phyloP scores from a whole-genome alignment of 129 eudicot genomes.

The Sambucus nigra region DNA sequence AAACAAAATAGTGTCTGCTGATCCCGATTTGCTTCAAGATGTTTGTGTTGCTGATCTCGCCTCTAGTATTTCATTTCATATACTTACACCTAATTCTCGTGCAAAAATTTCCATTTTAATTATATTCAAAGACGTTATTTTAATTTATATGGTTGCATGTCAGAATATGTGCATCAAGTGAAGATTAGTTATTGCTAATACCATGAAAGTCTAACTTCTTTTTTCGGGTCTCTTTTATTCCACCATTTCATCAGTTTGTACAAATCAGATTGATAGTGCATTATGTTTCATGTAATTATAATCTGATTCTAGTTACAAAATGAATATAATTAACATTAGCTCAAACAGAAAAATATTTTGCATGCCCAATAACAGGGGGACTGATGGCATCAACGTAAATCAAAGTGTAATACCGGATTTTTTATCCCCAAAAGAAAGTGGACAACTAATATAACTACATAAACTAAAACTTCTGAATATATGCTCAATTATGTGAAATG shows the following conservation, averaged over 20 bases:
- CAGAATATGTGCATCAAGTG: neutral
- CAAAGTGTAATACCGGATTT: too few species aligned
- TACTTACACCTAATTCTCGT: neutral
- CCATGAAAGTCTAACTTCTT: neutral
- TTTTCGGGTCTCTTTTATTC: neutral
- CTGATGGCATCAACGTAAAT: too few species aligned
- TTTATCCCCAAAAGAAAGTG: neutral
- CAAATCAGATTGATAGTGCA: too few species aligned
- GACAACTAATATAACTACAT: neutral
- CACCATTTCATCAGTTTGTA: neutral
- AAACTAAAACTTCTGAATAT: too few species aligned
- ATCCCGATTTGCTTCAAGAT: conserved; percentile 74
- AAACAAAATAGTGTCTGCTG: conserved; percentile 23
- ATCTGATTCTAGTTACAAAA: too few species aligned
- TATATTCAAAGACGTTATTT: neutral
- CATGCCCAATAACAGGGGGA: too few species aligned
- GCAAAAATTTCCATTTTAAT: neutral
- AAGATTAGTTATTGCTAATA: too few species aligned
- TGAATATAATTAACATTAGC: too few species aligned
- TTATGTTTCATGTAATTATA: too few species aligned
- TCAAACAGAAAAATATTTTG: too few species aligned
- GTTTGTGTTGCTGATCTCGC: conserved; percentile 75
- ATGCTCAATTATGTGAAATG: neutral
- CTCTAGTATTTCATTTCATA: conserved; percentile 31
- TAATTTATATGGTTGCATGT: neutral